Conservation (phyloP, 2,329 filamentous ascomycete genomes). For the Niveomyces coronatus region DNA sequence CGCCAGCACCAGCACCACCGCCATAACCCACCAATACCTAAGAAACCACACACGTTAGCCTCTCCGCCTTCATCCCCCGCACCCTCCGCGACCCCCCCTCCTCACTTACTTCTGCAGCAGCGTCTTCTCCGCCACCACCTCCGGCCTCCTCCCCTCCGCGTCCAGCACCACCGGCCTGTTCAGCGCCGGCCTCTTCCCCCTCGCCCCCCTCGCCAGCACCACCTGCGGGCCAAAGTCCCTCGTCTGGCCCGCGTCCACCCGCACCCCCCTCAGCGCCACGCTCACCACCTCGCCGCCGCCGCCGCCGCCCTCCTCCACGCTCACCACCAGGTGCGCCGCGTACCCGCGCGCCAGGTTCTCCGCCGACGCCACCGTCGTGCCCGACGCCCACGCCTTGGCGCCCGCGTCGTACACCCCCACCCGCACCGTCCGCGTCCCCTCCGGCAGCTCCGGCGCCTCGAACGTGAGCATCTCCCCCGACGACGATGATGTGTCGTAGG, state of each 20-base stretch:
- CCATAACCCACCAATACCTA: conserved; percentile 59
- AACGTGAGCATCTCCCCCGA: conserved; percentile 40
- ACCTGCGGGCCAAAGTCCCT: conserved; percentile 55
- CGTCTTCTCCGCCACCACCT: conserved; percentile 48
- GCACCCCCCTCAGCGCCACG: conserved; percentile 42
- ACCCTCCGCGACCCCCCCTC: too few relatives aligned
- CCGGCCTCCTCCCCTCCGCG: conserved; percentile 49
- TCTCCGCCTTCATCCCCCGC: neutral
- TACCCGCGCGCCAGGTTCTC: conserved; percentile 53
- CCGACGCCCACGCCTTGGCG: conserved; percentile 38
- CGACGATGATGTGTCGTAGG: conserved; percentile 39
- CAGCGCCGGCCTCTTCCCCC: conserved; percentile 46
- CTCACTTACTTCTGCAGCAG: conserved; percentile 54
- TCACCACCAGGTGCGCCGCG: conserved; percentile 44
- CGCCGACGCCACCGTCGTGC: conserved; percentile 43
- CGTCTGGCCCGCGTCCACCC: conserved; percentile 53
- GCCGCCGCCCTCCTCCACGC: conserved; percentile 33
- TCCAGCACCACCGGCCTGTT: conserved; percentile 54
- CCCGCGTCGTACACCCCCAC: conserved; percentile 46
- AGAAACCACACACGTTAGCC: conserved; percentile 25
- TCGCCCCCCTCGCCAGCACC: conserved; percentile 34
- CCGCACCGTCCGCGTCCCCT: conserved; percentile 39
- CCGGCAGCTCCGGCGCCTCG: conserved; percentile 43
- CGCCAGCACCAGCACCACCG: conserved; percentile 41
- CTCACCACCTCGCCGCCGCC: conserved; percentile 35